phyloP scores from a whole-genome alignment of 2,329 filamentous ascomycete species.

The Fusarium succisae region DNA sequence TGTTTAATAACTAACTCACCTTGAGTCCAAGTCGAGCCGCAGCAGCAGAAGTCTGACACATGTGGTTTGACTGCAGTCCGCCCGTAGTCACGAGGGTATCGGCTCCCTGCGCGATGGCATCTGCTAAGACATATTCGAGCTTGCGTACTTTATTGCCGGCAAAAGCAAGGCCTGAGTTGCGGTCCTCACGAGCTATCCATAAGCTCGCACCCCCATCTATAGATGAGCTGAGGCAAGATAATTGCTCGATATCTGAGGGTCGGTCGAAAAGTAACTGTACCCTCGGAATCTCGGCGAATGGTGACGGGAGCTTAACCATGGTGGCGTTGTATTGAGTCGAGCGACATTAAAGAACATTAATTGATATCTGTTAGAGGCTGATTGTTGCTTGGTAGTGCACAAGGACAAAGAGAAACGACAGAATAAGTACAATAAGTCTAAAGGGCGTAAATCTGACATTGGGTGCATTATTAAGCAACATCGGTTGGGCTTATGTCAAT shows the following conservation, averaged over 20 bases:
- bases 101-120: conserved; percentile 16
- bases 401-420: not conserved
- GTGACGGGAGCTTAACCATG: conserved; percentile 10
- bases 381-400: too few relatives aligned
- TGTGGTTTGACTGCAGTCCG: conserved; percentile 26
- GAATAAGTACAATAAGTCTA: not conserved
- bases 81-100: conserved; percentile 27
- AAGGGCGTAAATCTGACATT: conserved; percentile 7
- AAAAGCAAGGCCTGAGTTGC: conserved; percentile 32
- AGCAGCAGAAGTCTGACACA: conserved; percentile 30
- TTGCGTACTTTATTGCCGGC: conserved; percentile 28
- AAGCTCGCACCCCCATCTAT: not conserved
- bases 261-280: conserved; percentile 22
- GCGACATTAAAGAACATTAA: not conserved
- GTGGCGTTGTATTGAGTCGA: not conserved
- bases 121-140: conserved; percentile 26
- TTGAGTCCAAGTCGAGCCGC: conserved; percentile 20
- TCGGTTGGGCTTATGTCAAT: not conserved
- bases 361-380: fast-evolving
- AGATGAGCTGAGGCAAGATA: conserved; percentile 7
- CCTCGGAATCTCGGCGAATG: conserved; percentile 14
- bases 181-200: conserved; percentile 26
- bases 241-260: conserved; percentile 16
- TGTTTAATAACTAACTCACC: not conserved
- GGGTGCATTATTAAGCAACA: conserved; percentile 12